Conservation (phyloP, 2,329 filamentous ascomycete genomes). For the Hysterium pulicare region DNA sequence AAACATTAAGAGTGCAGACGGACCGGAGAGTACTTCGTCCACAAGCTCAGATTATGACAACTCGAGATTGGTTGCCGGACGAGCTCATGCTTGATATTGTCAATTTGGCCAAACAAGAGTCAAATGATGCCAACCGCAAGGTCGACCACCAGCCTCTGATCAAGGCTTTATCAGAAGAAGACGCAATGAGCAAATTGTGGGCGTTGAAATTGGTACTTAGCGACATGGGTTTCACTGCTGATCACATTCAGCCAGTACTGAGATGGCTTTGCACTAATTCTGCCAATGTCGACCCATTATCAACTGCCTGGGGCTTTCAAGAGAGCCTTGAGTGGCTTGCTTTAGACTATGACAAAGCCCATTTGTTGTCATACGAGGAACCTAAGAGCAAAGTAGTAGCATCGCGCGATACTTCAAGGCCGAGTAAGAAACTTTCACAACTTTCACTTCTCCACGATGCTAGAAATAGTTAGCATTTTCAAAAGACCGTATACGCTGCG, state of each 20-base stretch:
- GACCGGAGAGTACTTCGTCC: conserved; percentile 77
- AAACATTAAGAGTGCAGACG: conserved; percentile 74
- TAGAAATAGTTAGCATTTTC: no score
- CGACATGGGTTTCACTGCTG: conserved; percentile 62
- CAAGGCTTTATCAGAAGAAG: conserved; percentile 64
- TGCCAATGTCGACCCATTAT: conserved; percentile 49
- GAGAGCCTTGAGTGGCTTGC: conserved; percentile 89
- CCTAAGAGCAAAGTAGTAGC: conserved; percentile 12
- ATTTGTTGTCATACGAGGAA: conserved; percentile 68
- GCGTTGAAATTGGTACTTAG: conserved; percentile 71
- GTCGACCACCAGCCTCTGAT: conserved; percentile 36
- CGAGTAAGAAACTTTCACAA: conserved; percentile 24
- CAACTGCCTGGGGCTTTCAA: conserved; percentile 75
- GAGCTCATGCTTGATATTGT: conserved; percentile 77
- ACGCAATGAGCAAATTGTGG: conserved; percentile 78
- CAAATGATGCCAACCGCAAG: conserved; percentile 49
- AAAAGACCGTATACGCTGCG: no score
- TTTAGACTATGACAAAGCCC: conserved; percentile 65
- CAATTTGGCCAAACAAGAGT: conserved; percentile 66
- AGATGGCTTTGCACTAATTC: conserved; percentile 36
- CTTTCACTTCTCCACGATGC: no score
- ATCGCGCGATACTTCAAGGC: conserved; percentile 16
- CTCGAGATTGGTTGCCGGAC: conserved; percentile 73
- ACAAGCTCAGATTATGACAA: conserved; percentile 71
- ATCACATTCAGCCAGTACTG: conserved; percentile 28